Percentiles rank a stretch among this genome's conserved stretches.
phyloP scores from a whole-genome alignment of 2,329 filamentous ascomycete species.

The Aureobasidium lini region DNA sequence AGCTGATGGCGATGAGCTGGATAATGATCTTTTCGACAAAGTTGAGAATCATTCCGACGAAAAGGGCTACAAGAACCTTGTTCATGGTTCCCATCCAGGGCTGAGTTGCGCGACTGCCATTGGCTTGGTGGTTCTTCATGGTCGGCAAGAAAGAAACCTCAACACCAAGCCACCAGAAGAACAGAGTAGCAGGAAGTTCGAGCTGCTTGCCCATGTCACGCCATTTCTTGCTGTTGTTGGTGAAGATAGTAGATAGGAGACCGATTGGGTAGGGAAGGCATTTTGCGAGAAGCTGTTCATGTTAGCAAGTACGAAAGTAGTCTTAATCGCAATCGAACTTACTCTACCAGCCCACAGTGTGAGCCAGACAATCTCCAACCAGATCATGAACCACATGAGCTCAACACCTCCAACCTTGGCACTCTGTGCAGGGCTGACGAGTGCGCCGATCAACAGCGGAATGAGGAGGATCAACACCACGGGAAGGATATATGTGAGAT shows the following conservation, averaged over 20 bases:
- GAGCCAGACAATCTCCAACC: slow-evolving; percentile 89
- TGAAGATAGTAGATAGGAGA: slow-evolving; percentile 64
- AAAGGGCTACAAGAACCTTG: slow-evolving; percentile 79
- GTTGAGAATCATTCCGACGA: slow-evolving; percentile 72
- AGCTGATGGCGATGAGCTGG: slow-evolving; percentile 88
- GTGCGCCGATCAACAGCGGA: slow-evolving; percentile 57
- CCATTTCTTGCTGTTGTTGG: slow-evolving; percentile 90
- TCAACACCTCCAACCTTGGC: slow-evolving; percentile 63
- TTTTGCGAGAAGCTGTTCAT: slow-evolving; percentile 49
- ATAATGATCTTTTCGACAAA: slow-evolving; percentile 89
- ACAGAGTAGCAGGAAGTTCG: slow-evolving; percentile 76
- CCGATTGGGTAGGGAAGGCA: slow-evolving; percentile 55
- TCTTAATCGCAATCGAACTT: slow-evolving; percentile 23
- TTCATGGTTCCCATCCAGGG: slow-evolving; percentile 72
- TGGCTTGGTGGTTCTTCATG: slow-evolving; percentile 57
- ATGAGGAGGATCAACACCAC: slow-evolving; percentile 58
- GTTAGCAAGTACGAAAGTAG: slow-evolving; percentile 16
- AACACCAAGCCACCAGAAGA: slow-evolving; percentile 86
- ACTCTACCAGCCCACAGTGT: slow-evolving; percentile 70
- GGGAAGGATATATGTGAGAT: slow-evolving; percentile 64
- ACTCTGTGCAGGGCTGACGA: slow-evolving; percentile 42
- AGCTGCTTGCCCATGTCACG: slow-evolving; percentile 78
- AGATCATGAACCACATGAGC: slow-evolving; percentile 87
- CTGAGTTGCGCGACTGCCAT: slow-evolving; percentile 46
- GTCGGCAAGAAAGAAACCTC: slow-evolving; percentile 81